A percentile compares a stretch with the other conserved stretches of the same genome.
phyloP scores from a whole-genome alignment of 2,329 filamentous ascomycete genomes.

The Fusarium burgessii region DNA sequence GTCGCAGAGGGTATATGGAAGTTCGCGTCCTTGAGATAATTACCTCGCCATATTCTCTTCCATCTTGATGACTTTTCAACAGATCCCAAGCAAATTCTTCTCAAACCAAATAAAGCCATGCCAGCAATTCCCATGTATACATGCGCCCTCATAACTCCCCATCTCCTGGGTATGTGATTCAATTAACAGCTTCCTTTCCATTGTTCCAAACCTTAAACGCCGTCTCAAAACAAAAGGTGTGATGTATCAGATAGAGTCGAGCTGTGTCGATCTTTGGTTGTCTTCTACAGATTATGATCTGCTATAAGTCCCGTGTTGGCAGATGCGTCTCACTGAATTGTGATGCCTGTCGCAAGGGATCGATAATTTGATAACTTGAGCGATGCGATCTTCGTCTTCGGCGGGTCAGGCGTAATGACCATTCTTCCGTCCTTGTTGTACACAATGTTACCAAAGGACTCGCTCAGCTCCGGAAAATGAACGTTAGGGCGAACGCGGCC shows the following conservation, averaged over 20 bases:
- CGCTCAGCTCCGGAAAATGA: slow-evolving; percentile 71
- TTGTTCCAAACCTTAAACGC: slow-evolving; percentile 40
- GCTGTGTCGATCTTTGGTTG: neutral
- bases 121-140: slow-evolving; percentile 34
- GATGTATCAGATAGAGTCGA: slow-evolving; percentile 1
- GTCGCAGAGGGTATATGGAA: slow-evolving; percentile 43
- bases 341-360: slow-evolving; percentile 58
- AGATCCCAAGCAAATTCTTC: slow-evolving; percentile 36
- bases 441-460: slow-evolving; percentile 71
- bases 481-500: slow-evolving; percentile 68
- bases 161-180: slow-evolving; percentile 45
- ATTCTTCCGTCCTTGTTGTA: slow-evolving; percentile 70
- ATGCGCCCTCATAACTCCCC: slow-evolving; percentile 47
- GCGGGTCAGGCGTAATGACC: slow-evolving; percentile 67
- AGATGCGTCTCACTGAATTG: slow-evolving; percentile 48
- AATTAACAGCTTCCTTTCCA: slow-evolving; percentile 38
- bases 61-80: slow-evolving; percentile 27
- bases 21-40: slow-evolving; percentile 17
- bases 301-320: neutral
- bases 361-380: slow-evolving; percentile 70
- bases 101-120: slow-evolving; percentile 21
- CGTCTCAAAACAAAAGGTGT: slow-evolving; percentile 29
- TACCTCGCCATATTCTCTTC: slow-evolving; percentile 18
- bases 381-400: slow-evolving; percentile 64
- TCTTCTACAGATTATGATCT: neutral